Percentiles rank a stretch among this genome's conserved stretches.
Conservation (phyloP, 208 protist species). For the Acanthamoeba quina region DNA sequence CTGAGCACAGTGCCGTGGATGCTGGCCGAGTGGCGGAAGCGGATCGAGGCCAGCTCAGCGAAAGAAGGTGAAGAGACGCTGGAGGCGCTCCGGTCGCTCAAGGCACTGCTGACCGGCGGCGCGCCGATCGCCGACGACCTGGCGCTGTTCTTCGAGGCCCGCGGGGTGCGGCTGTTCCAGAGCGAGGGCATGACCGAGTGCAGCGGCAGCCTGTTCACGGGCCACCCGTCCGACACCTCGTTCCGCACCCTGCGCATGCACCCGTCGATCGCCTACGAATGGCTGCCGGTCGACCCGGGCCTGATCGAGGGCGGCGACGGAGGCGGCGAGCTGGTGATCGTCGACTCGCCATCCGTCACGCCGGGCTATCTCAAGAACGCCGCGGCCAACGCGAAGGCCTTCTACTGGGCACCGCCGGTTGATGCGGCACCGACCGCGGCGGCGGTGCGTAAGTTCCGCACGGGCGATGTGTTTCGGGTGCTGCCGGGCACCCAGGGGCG, state of each 20-base stretch:
- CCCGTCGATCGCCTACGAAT: conserved; percentile 62
- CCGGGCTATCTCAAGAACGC: conserved; percentile 56
- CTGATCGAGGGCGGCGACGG: neutral
- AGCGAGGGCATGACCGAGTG: conserved; percentile 71
- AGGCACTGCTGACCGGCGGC: conserved; percentile 49
- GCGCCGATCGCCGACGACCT: conserved; percentile 66
- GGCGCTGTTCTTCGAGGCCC: conserved; percentile 59
- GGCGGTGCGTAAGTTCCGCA: conserved; percentile 57
- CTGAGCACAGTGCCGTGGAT: conserved; percentile 71
- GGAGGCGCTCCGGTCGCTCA: conserved; percentile 7
- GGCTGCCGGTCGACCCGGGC: conserved; percentile 25
- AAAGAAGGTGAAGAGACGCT: neutral
- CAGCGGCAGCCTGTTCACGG: conserved; percentile 66
- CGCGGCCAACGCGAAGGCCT: conserved; percentile 20
- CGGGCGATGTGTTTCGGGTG: conserved; percentile 55
- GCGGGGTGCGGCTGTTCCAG: conserved; percentile 47
- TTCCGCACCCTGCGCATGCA: conserved; percentile 64
- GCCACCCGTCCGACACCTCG: conserved; percentile 47
- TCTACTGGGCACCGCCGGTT: conserved; percentile 16
- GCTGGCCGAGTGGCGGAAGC: conserved; percentile 62
- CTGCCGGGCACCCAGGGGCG: conserved; percentile 5
- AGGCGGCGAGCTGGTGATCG: conserved; percentile 56
- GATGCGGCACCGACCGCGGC: neutral
- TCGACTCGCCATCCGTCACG: conserved; percentile 32
- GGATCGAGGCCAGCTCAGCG: neutral